Base-by-base conservation (phyloP, 495 filamentous ascomycete species). In the Acidomyces sp. region DNA sequence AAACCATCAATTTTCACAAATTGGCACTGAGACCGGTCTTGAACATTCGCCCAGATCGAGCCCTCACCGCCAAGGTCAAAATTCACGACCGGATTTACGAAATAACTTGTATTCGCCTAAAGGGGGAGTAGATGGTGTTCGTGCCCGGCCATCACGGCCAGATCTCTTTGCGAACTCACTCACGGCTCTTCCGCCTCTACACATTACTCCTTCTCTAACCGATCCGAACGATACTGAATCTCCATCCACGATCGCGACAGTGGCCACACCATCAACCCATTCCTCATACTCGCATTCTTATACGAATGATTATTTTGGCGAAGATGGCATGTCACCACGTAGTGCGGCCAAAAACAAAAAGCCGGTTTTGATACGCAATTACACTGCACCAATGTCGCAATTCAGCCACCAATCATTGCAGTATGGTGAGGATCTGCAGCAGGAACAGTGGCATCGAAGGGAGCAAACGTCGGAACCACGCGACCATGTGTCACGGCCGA, bases 181-280 rank as follows among this genome's bases (percentile, higher is more conserved):
- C 28, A 57, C 50, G 3, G 47, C 51, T 0, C 48, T 52, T 3
- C 59, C 57, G 6, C 57, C 54, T 19, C 34, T 59, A 10, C 39
- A 55, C 22, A 13, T 7, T 13, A 45, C 54, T 4, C 54, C 55
- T 4, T 37, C 54, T 10, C 52, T 57, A 0, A 45, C 51, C 22
- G 31, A 56, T 15, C 54, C 53, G n/a, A 54, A 55, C 43, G 55
- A 58, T 35, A 52, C 53, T 26, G 55, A 48, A 37, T 49, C 53
- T 16, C 45, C 46, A 10, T 51, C 52, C 15, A 41, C 48, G 10
- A 43, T 45, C 3, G 29, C 33, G 27, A 35, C 48, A 12, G 13
- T 39, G 15, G 41, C 48, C 2, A 55, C 52, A 6, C 48, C 52
- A 3, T 45, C 52, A 1, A 48, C 48, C 4, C 34, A 39, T 7